Percentiles rank a stretch among this genome's conserved stretches.
Evolutionary conservation across 345 rosid genomes (phyloP).

Genomic region (Syzygium aromaticum): DNA sequence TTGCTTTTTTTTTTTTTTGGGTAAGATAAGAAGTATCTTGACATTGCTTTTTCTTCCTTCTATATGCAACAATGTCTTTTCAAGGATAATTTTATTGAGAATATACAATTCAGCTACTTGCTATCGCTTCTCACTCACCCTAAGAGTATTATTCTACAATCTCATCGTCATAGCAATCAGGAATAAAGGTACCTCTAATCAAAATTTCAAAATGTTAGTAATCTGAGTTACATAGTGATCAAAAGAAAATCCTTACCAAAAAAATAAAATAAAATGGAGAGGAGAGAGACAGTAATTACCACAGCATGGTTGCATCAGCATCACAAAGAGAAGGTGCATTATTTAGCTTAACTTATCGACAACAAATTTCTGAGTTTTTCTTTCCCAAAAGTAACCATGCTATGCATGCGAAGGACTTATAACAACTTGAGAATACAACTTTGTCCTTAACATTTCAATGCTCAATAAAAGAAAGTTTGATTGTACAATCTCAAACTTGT

Average conservation of each 20-base stretch:
- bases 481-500: not conserved
- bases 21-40: too few species aligned
- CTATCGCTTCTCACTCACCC: too few species aligned
- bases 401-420: rapidly evolving
- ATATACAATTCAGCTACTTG: too few species aligned
- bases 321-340: not conserved
- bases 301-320: rapidly evolving
- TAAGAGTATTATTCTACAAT: not conserved
- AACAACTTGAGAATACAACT: not conserved
- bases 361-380: too few species aligned
- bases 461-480: not conserved
- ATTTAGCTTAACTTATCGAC: rapidly evolving
- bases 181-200: not conserved
- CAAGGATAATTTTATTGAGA: not conserved
- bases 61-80: not conserved
- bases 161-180: not conserved
- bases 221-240: not conserved
- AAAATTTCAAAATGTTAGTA: too few species aligned
- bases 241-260: too few species aligned
- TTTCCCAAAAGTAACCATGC: too few species aligned
- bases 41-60: too few species aligned
- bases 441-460: not conserved
- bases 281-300: rapidly evolving
- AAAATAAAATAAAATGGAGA: too few species aligned
- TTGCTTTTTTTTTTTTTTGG: too few species aligned